Conservation (phyloP, 352 stramenopile genomes). For the Pythium dissotocum region DNA sequence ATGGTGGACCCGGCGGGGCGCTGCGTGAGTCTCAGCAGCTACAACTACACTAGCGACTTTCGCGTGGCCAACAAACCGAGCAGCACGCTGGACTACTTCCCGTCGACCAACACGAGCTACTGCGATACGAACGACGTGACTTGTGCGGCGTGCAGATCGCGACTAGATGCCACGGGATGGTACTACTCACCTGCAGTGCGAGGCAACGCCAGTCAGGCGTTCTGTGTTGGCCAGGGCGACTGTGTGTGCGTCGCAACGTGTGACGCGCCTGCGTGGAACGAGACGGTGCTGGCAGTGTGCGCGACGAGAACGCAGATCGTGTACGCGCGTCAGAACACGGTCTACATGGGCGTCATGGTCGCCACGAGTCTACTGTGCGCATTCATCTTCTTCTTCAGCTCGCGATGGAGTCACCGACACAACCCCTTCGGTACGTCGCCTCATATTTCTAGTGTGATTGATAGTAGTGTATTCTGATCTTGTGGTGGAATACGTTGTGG, state of each 20-base stretch:
- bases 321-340: background rate
- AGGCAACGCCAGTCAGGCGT: conserved; percentile 33
- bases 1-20: conserved; percentile 19
- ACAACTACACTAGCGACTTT: conserved; percentile 40
- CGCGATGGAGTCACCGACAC: conserved; percentile 4
- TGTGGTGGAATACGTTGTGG: no score
- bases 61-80: conserved; percentile 38
- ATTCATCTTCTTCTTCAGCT: conserved; percentile 18
- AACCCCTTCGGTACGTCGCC: background rate
- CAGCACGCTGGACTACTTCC: conserved; percentile 43
- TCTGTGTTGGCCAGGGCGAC: conserved; percentile 39
- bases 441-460: no score
- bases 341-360: conserved; percentile 17
- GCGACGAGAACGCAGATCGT: background rate
- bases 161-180: conserved; percentile 31
- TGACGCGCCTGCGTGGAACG: conserved; percentile 40
- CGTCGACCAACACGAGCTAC: conserved; percentile 50
- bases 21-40: conserved; percentile 24
- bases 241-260: conserved; percentile 60
- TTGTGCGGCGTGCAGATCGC: conserved; percentile 36
- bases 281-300: conserved; percentile 35
- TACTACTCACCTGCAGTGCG: background rate
- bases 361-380: conserved; percentile 1
- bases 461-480: no score
- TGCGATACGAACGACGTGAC: conserved; percentile 40